Base-by-base conservation (phyloP, 2,329 filamentous ascomycete genomes). In the Colletotrichum neosansevieriae region DNA sequence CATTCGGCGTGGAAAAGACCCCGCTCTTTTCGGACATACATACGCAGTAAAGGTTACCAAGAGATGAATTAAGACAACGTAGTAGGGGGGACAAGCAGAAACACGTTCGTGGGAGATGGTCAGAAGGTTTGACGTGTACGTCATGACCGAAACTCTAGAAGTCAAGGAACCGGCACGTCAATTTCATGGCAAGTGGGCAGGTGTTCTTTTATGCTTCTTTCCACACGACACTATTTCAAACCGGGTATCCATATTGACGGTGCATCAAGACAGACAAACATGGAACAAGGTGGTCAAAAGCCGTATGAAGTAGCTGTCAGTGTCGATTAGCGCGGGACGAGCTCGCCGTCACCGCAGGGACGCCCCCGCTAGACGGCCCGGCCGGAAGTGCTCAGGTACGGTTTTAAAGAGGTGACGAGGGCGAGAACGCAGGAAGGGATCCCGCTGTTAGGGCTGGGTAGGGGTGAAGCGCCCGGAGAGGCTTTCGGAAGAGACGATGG, bases 61-160 rank as follows among this genome's bases (percentile, higher is more conserved):
- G n/a, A 49, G 17, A 59, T n/a, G 21, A 50, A 58, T 53, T 13
- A 63, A 36, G 10, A 63, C 53, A 56, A 38, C n/a, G 24, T 11
- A 62, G 50, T 24, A 56, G 11, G 47, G 11, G 47, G 58, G 15
- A 36, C 32, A 57, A 53, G 13, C 15, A 47, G n/a, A 29, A 56
- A 45, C 24, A 17, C 29, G 29, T 13, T 65, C 6, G 17, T 40
- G n/a, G 36, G 19, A 38, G 32, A 40, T 32, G 57, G 15, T n/a
- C 34, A 21, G n/a, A 49, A 32, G 12, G 38, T 56, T 58, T 32
- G 4, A 40, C 5, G 32, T 21, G 12, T 50, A 56, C 47, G 62
- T 60, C 66, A 60, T 40, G 61, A 64, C 34, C 34, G 53, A 58
- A 53, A 58, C 53, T 24, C 3, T 40, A 21, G 24, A 13, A 62